Evolutionary conservation across 768 basidiomycete genomes (phyloP).

Genomic region (Podaxis carcinomalis): DNA sequence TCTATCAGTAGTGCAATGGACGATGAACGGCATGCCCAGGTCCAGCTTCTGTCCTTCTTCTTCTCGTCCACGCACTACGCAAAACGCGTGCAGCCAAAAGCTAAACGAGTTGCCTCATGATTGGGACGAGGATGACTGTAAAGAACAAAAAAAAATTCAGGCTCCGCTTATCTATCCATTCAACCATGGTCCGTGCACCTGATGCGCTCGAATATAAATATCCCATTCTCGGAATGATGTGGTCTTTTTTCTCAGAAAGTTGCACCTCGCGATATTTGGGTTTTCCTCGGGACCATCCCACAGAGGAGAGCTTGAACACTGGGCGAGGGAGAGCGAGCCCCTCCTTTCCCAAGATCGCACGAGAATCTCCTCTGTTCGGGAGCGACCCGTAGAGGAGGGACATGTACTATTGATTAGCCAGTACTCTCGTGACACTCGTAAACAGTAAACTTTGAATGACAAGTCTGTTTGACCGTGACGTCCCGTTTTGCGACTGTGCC

Average conservation of each 20-base stretch:
- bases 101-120: conserved; percentile 1
- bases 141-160: conserved; percentile 9
- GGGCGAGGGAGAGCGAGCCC: conserved; percentile 49
- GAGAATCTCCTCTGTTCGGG: conserved; percentile 38
- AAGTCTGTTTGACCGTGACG: not conserved
- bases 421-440: not conserved
- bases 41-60: conserved; percentile 32
- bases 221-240: not conserved
- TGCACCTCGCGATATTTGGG: conserved; percentile 78
- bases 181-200: conserved; percentile 51
- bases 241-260: conserved; percentile 47
- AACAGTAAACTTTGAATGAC: not conserved
- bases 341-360: conserved; percentile 66
- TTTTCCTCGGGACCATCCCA: conserved; percentile 30
- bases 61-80: conserved; percentile 26
- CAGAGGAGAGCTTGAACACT: conserved; percentile 52
- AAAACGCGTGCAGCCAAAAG: not conserved
- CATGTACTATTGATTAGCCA: conserved; percentile 17
- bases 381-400: conserved; percentile 67
- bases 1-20: conserved; percentile 36
- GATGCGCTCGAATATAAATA: conserved; percentile 17
- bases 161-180: conserved; percentile 19
- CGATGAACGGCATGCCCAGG: conserved; percentile 73
- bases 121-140: conserved; percentile 15
- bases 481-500: not conserved